Evolutionary conservation across 2,329 filamentous ascomycete genomes (phyloP), one percentile per base, ranked within the genome.

Genomic region (Davidsoniella neocaledoniae): DNA sequence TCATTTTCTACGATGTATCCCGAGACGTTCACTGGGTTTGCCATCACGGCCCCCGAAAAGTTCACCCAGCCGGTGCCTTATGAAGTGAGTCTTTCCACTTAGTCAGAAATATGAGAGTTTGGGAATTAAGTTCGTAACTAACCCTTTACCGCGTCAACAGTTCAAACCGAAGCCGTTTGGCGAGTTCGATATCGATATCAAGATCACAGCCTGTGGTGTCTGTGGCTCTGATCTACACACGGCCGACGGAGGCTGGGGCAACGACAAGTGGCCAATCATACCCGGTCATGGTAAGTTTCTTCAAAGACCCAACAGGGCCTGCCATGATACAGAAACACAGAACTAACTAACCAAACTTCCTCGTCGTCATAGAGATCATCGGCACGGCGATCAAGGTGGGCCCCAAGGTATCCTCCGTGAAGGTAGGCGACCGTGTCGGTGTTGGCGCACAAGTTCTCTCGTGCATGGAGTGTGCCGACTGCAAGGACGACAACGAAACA

Each of bases 121-220:
- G 6, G 14, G 14, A 45, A 26, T 25, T 1, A 19, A 43, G 12
- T 5, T 17, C 17, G 12, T 19, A 25, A 25, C 25, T 43, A 43
- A 40, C 36, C 19, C 40, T 8, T 16, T 40, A 41, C 33, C 23
- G 6, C 2, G 12, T 33, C 26, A 33, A 23, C 25, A 88, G 69
- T 86, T 86, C 69, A 75, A 80, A 57, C 79, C 88, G 52, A 93
- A 94, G 69, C 83, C 80, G 79, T 16, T 90, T 87, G 60, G 80
- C 54, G 82, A 86, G 60, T 74, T 83, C 65, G 84, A 91, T 61
- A 76, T 91, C 57, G 84, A 91, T 60, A 75, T 93, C 64, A 82
- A 86, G 68, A 82, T 91, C 59, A 77, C 85, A 58, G 78, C 75
- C 58, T 86, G 82, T 59, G 81, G 83, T 58, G 69, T 83, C 42